A percentile compares a stretch with the other conserved stretches of the same genome.
Evolutionary conservation across 2,329 filamentous ascomycete genomes (phyloP).

Genomic region (Nannizziopsis arthrosporioides): DNA sequence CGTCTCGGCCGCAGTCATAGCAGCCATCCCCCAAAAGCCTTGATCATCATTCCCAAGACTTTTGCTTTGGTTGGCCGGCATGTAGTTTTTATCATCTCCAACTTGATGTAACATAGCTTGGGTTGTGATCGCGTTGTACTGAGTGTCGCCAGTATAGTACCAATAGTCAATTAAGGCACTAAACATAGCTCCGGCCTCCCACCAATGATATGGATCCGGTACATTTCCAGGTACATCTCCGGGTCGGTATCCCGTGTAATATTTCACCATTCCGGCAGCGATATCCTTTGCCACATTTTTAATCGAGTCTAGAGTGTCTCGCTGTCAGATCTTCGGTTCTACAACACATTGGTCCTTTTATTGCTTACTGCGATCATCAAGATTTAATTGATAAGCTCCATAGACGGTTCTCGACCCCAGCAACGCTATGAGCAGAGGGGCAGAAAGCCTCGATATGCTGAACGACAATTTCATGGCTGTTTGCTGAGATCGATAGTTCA

Average conservation of each 20-base stretch:
- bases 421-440: no score
- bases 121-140: constrained; percentile 57
- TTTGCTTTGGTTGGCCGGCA: constrained; percentile 49
- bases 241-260: constrained; percentile 26
- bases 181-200: constrained; percentile 30
- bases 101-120: constrained; percentile 64
- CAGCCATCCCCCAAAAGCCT: constrained; percentile 77
- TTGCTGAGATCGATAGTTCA: no score
- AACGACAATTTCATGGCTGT: no score
- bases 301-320: constrained; percentile 23
- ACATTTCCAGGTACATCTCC: constrained; percentile 26
- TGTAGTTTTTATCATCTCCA: constrained; percentile 61
- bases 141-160: constrained; percentile 61
- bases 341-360: no score
- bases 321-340: not conserved
- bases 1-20: constrained; percentile 65
- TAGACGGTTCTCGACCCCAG: no score
- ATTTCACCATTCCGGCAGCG: constrained; percentile 26
- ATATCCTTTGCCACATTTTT: constrained; percentile 24
- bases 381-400: no score
- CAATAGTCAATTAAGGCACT: constrained; percentile 63
- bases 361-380: no score
- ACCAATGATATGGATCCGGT: constrained; percentile 29
- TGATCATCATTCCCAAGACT: constrained; percentile 46
- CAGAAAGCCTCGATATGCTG: no score